Evolutionary conservation across 139 green algal genomes (phyloP).

Genomic region (Volvox reticuliferus): DNA sequence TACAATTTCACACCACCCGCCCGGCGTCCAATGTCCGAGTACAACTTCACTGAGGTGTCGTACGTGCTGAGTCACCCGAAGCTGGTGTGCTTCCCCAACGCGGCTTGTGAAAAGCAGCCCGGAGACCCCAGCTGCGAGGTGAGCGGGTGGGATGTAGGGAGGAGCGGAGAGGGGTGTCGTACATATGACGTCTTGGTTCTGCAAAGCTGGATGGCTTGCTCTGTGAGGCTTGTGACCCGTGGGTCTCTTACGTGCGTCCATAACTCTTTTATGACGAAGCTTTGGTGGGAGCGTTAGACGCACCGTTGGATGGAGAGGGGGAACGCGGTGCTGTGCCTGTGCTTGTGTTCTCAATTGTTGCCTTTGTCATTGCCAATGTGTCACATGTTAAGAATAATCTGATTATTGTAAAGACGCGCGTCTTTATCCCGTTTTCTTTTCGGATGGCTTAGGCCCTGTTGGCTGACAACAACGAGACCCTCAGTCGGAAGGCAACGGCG

Average conservation of each 20-base stretch:
- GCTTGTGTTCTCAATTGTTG: neutral
- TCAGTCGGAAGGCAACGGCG: neutral
- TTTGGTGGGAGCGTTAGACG: too few relatives aligned
- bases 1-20: constrained; percentile 30
- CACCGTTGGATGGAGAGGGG: neutral
- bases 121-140: constrained; percentile 4
- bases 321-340: neutral
- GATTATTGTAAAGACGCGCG: neutral
- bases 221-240: too few relatives aligned
- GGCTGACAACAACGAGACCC: neutral
- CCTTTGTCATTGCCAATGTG: neutral
- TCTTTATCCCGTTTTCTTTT: neutral
- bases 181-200: too few relatives aligned
- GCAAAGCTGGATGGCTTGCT: too few relatives aligned
- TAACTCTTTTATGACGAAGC: too few relatives aligned
- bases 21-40: neutral
- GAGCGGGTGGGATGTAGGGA: neutral
- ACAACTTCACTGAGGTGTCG: constrained; percentile 40
- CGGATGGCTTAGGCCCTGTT: neutral
- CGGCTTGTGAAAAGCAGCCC: neutral
- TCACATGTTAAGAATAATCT: neutral
- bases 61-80: constrained; percentile 36
- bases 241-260: too few relatives aligned
- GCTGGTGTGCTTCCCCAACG: constrained; percentile 36
- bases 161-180: too few relatives aligned